Evolutionary conservation across 1,284 basidiomycete genomes (phyloP).

Genomic region (Ceratorhiza oryzae-sativae): DNA sequence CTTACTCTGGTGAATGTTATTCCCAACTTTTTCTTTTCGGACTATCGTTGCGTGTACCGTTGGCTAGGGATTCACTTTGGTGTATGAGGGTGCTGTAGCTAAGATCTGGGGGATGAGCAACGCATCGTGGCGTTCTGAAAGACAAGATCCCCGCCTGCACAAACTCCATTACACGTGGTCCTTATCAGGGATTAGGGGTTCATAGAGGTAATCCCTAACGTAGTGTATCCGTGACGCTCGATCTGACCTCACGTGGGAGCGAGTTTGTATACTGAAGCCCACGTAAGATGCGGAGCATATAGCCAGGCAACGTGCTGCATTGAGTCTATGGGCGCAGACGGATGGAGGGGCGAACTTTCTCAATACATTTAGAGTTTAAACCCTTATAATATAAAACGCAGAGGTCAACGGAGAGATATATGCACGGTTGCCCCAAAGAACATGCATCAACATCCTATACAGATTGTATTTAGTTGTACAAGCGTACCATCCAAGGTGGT

Average conservation of each 20-base stretch:
- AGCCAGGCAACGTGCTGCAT: neutral
- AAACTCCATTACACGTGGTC: neutral
- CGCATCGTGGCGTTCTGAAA: neutral
- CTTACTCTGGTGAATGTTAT: neutral
- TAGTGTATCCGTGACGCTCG: neutral
- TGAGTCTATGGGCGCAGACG: neutral
- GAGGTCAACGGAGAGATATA: neutral
- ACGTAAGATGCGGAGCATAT: neutral
- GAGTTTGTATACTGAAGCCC: neutral
- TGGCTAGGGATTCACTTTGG: neutral
- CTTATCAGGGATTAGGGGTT: constrained; percentile 1
- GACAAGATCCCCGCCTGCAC: neutral
- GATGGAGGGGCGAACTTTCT: neutral
- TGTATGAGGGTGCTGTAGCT: neutral
- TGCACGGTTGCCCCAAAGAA: neutral
- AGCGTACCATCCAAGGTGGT: too few relatives aligned
- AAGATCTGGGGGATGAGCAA: neutral
- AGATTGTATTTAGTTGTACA: too few relatives aligned
- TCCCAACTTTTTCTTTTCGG: neutral
- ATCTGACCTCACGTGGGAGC: neutral
- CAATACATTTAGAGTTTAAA: neutral
- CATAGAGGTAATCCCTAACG: neutral
- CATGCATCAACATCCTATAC: neutral
- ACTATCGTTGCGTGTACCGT: neutral
- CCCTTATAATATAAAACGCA: neutral